Conservation (phyloP, 1,139 yeast genomes). For the Sugiyamaella grinbergsii region DNA sequence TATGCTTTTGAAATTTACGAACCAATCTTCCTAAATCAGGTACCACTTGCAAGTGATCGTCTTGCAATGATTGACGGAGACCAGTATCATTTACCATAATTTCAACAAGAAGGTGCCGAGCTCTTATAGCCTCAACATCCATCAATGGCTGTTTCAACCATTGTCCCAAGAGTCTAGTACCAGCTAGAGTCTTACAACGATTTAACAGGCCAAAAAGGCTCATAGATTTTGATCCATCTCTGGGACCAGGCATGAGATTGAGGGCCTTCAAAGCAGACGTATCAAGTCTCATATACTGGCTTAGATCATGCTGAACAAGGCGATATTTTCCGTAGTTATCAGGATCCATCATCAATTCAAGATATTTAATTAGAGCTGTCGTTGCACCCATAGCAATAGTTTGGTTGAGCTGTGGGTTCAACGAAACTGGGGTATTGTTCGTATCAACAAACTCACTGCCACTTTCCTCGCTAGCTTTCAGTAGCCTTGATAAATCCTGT, state of each 20-base stretch:
- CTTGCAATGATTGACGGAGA: conserved; percentile 64
- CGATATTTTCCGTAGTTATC: conserved; percentile 54
- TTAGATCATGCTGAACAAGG: conserved; percentile 66
- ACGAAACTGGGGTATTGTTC: conserved; percentile 48
- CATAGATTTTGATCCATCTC: conserved; percentile 54
- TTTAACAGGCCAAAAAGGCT: conserved; percentile 82
- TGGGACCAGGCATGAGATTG: conserved; percentile 71
- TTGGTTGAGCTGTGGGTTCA: conserved; percentile 55
- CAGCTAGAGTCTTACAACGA: conserved; percentile 83
- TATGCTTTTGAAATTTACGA: conserved; percentile 59
- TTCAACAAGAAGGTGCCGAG: conserved; percentile 74
- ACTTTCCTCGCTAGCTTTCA: conserved; percentile 45
- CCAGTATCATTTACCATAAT: conserved; percentile 65
- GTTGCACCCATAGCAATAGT: conserved; percentile 55
- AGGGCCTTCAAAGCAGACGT: conserved; percentile 87
- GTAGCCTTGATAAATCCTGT: conserved; percentile 67
- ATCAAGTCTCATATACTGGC: conserved; percentile 84
- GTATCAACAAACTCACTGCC: conserved; percentile 40
- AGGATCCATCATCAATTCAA: conserved; percentile 58
- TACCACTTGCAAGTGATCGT: conserved; percentile 66
- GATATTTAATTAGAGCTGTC: conserved; percentile 62
- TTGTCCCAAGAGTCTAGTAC: conserved; percentile 80
- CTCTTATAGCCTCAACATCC: conserved; percentile 55
- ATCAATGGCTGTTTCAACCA: conserved; percentile 97
- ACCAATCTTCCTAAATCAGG: conserved; percentile 82